Evolutionary conservation across 1,284 basidiomycete genomes (phyloP).

Genomic region (Pyrrhoderma lamaoense): DNA sequence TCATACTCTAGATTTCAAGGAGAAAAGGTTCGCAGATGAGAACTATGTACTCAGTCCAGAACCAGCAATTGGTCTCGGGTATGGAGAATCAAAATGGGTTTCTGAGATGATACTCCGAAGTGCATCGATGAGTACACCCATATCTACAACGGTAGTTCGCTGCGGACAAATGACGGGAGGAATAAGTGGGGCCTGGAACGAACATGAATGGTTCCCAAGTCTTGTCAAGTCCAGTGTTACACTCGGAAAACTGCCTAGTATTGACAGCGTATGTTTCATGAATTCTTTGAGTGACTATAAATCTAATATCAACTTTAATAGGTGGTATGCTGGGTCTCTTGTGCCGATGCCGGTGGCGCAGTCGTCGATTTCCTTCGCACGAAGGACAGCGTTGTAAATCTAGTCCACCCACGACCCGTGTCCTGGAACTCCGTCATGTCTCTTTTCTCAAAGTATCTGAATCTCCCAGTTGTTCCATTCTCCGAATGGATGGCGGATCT

Average conservation of each 20-base stretch:
- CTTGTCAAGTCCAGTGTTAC: conserved; percentile 16
- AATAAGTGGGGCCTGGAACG: conserved; percentile 4
- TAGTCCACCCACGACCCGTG: conserved; percentile 24
- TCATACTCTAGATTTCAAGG: not conserved
- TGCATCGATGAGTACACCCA: conserved; percentile 21
- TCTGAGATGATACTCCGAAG: conserved; percentile 20
- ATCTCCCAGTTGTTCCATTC: conserved; percentile 9
- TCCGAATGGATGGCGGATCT: conserved; percentile 7
- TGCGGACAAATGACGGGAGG: conserved; percentile 14
- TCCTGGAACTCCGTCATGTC: conserved; percentile 4
- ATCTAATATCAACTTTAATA: not conserved
- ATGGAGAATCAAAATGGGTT: conserved; percentile 61
- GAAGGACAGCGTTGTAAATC: conserved; percentile 17
- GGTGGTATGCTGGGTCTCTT: not conserved
- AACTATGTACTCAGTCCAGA: not conserved
- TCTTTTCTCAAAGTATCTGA: not conserved
- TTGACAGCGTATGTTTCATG: conserved; percentile 19
- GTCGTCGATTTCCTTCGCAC: conserved; percentile 20
- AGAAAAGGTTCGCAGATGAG: not conserved
- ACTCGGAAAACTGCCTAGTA: conserved; percentile 12
- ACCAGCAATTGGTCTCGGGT: conserved; percentile 30
- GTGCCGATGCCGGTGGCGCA: not conserved
- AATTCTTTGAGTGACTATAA: too few species aligned
- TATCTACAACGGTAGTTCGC: conserved; percentile 18
- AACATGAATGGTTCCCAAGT: conserved; percentile 18